phyloP scores from a whole-genome alignment of 108 stramenopile species.

The Pseudonitzschia delicatissima region DNA sequence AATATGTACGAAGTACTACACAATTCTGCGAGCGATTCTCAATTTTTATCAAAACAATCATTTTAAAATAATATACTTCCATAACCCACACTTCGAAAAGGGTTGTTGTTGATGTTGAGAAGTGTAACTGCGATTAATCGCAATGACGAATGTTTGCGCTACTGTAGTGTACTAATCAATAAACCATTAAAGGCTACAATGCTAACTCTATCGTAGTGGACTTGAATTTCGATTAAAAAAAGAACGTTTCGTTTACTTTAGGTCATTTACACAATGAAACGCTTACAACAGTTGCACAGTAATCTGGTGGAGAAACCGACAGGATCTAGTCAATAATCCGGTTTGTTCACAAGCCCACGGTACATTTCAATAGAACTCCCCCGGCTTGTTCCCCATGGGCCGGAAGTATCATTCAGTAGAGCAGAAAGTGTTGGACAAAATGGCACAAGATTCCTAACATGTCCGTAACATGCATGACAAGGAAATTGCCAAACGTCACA shows the following conservation, averaged over 20 bases:
- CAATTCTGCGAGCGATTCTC: no score
- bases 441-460: background rate
- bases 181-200: no score
- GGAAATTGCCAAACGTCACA: background rate
- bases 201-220: background rate
- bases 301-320: background rate
- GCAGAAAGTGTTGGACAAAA: background rate
- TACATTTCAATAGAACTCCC: background rate
- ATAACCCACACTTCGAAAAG: no score
- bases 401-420: slow-evolving; percentile 1
- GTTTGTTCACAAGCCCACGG: background rate
- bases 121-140: no score
- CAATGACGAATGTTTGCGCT: no score
- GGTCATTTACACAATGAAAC: background rate
- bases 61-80: no score
- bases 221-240: background rate
- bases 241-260: no score
- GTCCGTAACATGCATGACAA: background rate
- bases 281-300: background rate
- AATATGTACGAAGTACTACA: no score
- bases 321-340: background rate
- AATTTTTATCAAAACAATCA: no score
- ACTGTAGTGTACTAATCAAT: no score
- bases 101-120: no score
- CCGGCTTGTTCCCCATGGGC: slow-evolving; percentile 8